Conservation (phyloP, 805 yeast genomes). For the Candida tallmaniae region DNA sequence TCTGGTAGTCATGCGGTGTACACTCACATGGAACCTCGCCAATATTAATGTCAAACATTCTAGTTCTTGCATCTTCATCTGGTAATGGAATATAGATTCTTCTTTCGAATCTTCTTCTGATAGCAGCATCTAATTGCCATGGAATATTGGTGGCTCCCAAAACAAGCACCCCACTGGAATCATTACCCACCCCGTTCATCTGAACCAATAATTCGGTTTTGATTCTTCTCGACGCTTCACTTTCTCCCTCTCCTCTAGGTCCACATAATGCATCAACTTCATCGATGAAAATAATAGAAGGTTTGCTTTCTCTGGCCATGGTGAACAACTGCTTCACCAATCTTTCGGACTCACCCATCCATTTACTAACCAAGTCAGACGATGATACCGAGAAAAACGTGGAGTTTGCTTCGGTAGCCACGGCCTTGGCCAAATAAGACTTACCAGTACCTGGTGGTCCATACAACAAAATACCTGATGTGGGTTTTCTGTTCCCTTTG, state of each 20-base stretch:
- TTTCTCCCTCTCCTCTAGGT: slow-evolving; percentile 96
- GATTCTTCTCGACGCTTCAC: slow-evolving; percentile 93
- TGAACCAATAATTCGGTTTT: slow-evolving; percentile 94
- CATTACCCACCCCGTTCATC: slow-evolving; percentile 99
- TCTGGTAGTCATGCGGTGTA: slow-evolving; percentile 64
- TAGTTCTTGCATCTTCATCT: slow-evolving; percentile 84
- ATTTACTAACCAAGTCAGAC: slow-evolving; percentile 90
- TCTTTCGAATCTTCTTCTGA: slow-evolving; percentile 91
- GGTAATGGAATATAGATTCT: slow-evolving; percentile 95
- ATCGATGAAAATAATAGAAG: slow-evolving; percentile 93
- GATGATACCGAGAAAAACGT: slow-evolving; percentile 96
- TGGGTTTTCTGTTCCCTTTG: slow-evolving; percentile 91
- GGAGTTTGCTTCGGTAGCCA: slow-evolving; percentile 96
- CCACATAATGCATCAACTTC: slow-evolving; percentile 98
- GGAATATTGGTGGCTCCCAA: slow-evolving; percentile 98
- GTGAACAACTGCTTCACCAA: slow-evolving; percentile 90
- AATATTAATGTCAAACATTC: slow-evolving; percentile 91
- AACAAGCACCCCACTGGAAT: slow-evolving; percentile 85
- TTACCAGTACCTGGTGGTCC: slow-evolving; percentile 95
- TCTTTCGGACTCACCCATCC: slow-evolving; percentile 99
- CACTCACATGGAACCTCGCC: slow-evolving; percentile 85
- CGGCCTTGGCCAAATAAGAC: slow-evolving; percentile 94
- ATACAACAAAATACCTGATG: slow-evolving; percentile 74
- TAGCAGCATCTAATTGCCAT: slow-evolving; percentile 98
- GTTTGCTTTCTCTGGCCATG: slow-evolving; percentile 95